phyloP scores from a whole-genome alignment of 768 basidiomycete species.

The Lanmaoa pseudosensibilis region DNA sequence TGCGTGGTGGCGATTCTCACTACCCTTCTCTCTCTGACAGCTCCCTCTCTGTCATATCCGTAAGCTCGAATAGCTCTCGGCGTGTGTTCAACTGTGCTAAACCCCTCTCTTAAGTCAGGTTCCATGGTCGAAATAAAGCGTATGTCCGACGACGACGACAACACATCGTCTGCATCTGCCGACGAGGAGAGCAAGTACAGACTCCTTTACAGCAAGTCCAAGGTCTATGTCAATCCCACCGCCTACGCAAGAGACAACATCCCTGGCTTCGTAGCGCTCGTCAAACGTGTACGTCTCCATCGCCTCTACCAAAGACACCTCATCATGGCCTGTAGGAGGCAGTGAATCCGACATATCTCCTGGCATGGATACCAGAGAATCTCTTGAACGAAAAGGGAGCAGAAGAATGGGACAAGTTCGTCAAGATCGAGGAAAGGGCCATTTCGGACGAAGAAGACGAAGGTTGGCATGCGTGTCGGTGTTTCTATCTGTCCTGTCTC shows the following conservation, averaged over 20 bases:
- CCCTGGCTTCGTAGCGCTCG: conserved; percentile 88
- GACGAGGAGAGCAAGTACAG: conserved; percentile 66
- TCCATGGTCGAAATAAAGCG: conserved; percentile 81
- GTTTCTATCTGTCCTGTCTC: neutral
- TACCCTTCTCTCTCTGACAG: conserved; percentile 42
- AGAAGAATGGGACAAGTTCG: conserved; percentile 88
- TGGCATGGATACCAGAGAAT: conserved; percentile 93
- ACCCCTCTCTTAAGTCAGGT: conserved; percentile 34
- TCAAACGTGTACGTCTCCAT: conserved; percentile 69
- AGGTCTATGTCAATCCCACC: conserved; percentile 95
- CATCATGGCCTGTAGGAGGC: conserved; percentile 54
- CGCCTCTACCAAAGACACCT: conserved; percentile 3
- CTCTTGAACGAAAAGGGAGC: conserved; percentile 79
- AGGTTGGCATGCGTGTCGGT: conserved; percentile 42
- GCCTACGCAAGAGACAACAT: conserved; percentile 91
- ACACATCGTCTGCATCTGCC: conserved; percentile 4
- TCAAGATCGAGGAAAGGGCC: conserved; percentile 74
- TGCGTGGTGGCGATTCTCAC: conserved; percentile 23
- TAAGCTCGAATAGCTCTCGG: conserved; percentile 28
- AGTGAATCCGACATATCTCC: conserved; percentile 69
- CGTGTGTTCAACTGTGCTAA: conserved; percentile 5
- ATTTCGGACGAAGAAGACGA: conserved; percentile 65
- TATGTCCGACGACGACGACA: conserved; percentile 23
- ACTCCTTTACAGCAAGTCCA: conserved; percentile 87
- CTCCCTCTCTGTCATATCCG: conserved; percentile 48